Conservation (phyloP, 2,329 filamentous ascomycete species). For the Emydomyces testavorans region DNA sequence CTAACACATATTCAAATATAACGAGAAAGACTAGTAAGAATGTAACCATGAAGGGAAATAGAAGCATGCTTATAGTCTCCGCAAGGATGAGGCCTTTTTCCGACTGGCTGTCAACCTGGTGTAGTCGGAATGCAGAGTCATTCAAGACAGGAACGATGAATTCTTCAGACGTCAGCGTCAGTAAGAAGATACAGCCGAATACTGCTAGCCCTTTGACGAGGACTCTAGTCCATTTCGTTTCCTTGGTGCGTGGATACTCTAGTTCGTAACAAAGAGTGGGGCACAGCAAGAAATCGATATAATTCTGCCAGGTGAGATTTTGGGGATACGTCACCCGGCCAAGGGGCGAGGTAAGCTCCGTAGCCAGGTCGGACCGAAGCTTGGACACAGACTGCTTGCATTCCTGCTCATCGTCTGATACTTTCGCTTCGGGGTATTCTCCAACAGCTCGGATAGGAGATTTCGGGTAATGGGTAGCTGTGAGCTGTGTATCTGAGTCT, state of each 20-base stretch:
- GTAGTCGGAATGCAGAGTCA: slow-evolving; percentile 52
- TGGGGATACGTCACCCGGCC: slow-evolving; percentile 81
- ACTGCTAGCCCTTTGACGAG: slow-evolving; percentile 77
- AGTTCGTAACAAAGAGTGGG: slow-evolving; percentile 96
- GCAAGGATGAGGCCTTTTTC: slow-evolving; percentile 71
- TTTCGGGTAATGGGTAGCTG: slow-evolving; percentile 65
- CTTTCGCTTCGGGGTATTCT: slow-evolving; percentile 16
- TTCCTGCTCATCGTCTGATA: slow-evolving; percentile 22
- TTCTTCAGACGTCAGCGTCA: slow-evolving; percentile 84
- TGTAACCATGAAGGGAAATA: slow-evolving; percentile 95
- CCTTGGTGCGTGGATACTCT: slow-evolving; percentile 72
- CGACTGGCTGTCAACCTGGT: slow-evolving; percentile 37
- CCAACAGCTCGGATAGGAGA: slow-evolving; percentile 4
- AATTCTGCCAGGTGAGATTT: slow-evolving; percentile 76
- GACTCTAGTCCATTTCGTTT: slow-evolving; percentile 69
- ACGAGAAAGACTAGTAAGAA: slow-evolving; percentile 93
- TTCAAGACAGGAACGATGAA: slow-evolving; percentile 85
- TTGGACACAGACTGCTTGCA: slow-evolving; percentile 47
- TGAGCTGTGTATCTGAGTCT: slow-evolving; percentile 51
- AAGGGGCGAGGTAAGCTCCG: slow-evolving; percentile 80
- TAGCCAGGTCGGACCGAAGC: slow-evolving; percentile 74
- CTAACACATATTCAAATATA: slow-evolving; percentile 94
- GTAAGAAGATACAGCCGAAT: slow-evolving; percentile 91
- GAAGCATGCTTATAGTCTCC: slow-evolving; percentile 78
- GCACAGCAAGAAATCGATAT: slow-evolving; percentile 74